Percentiles rank a stretch among this genome's conserved stretches.
These are phyloP conservation scores for Rhodotorula taiwanensis DNA, from an alignment of 768 basidiomycete genomes.

Conservation along the genomic window DNA sequence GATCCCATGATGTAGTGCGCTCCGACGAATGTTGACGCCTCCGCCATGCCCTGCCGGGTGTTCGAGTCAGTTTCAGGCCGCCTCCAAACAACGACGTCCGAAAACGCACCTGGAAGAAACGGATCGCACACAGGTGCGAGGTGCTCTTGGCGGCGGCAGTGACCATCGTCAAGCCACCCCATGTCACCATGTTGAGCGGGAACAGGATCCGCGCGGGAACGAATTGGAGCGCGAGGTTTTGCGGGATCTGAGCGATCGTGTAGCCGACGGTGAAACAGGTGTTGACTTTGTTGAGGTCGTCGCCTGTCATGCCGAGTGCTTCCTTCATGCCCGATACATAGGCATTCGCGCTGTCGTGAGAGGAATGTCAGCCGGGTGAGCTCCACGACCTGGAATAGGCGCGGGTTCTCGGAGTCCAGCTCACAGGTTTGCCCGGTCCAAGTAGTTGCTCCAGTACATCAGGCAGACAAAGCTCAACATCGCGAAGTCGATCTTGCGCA, in stretches of 20 bases:
- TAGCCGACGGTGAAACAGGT: slow-evolving; percentile 69
- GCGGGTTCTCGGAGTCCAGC: too few species aligned
- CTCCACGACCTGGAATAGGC: too few species aligned
- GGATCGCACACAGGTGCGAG: slow-evolving; percentile 54
- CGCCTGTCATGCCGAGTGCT: slow-evolving; percentile 60
- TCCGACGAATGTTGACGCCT: slow-evolving; percentile 70
- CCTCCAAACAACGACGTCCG: not conserved
- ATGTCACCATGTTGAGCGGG: slow-evolving; percentile 51
- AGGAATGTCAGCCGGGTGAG: not conserved
- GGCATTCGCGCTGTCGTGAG: too few species aligned
- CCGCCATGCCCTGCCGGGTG: slow-evolving; percentile 53
- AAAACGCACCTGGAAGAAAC: slow-evolving; percentile 55
- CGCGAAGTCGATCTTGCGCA: slow-evolving; percentile 60
- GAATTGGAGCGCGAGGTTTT: slow-evolving; percentile 62
- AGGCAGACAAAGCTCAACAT: slow-evolving; percentile 66
- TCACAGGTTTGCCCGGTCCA: slow-evolving; percentile 16
- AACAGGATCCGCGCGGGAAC: slow-evolving; percentile 62
- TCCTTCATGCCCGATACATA: slow-evolving; percentile 75
- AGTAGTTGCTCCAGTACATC: slow-evolving; percentile 60
- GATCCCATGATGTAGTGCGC: slow-evolving; percentile 66
- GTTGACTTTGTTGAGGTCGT: slow-evolving; percentile 60
- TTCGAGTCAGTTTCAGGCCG: not conserved
- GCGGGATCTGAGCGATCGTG: slow-evolving; percentile 45
- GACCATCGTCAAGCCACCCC: slow-evolving; percentile 55
- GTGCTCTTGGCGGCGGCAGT: slow-evolving; percentile 34